phyloP scores from a whole-genome alignment of 2,329 filamentous ascomycete species.

The Phyllosticta capitalensis region DNA sequence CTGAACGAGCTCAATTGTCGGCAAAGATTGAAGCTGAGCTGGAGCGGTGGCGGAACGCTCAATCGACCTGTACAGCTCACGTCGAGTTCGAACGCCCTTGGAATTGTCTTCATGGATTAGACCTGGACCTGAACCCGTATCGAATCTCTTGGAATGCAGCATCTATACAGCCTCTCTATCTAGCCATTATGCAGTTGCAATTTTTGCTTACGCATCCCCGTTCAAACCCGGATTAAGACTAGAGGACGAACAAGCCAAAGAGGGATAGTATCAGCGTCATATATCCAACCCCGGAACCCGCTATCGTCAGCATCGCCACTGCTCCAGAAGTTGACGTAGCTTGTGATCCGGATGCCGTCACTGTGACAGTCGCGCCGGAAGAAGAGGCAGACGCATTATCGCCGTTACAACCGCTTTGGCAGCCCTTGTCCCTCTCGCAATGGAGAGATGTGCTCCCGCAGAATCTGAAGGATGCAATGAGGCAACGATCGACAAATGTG shows the following conservation, averaged over 20 bases:
- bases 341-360: background rate
- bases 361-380: background rate
- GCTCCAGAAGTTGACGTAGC: background rate
- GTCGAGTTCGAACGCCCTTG: background rate
- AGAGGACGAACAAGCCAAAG: background rate
- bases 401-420: slow-evolving; percentile 8
- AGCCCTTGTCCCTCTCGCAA: background rate
- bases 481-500: background rate
- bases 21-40: background rate
- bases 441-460: background rate
- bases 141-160: background rate
- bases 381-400: background rate
- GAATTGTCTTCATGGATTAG: background rate
- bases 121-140: background rate
- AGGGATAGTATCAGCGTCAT: background rate
- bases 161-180: background rate
- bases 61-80: background rate
- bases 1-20: background rate
- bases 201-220: background rate
- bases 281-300: background rate
- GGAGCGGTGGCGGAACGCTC: background rate
- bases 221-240: background rate
- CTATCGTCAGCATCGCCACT: background rate
- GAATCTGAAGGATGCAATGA: background rate
- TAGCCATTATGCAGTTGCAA: background rate